phyloP scores from a whole-genome alignment of 2,329 filamentous ascomycete genomes.

The Nothophaeocryptopus gaeumannii region DNA sequence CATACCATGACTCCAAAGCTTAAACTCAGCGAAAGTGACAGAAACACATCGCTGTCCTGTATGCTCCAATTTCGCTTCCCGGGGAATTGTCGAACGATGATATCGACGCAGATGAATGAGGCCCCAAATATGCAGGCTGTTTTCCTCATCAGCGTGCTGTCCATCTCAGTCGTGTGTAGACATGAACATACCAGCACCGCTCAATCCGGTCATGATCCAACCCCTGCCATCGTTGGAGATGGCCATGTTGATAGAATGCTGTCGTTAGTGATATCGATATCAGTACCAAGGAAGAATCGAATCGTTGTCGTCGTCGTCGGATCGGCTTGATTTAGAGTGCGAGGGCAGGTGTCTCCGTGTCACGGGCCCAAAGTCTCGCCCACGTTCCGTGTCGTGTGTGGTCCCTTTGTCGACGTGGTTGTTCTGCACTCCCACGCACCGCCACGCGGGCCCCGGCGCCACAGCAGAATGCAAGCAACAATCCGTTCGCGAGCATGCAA shows the following conservation, averaged over 20 bases:
- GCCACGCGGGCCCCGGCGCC: slow-evolving; percentile 11
- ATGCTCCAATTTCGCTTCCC: slow-evolving; percentile 77
- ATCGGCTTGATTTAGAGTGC: background rate
- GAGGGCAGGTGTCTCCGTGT: slow-evolving; percentile 1
- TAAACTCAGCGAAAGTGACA: slow-evolving; percentile 82
- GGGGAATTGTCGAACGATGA: slow-evolving; percentile 69
- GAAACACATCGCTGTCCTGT: slow-evolving; percentile 81
- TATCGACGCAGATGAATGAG: slow-evolving; percentile 81
- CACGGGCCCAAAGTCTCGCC: background rate
- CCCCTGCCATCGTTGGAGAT: slow-evolving; percentile 81
- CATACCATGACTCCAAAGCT: slow-evolving; percentile 95
- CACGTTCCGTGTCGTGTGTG: slow-evolving; percentile 12
- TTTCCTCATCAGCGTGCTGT: slow-evolving; percentile 5
- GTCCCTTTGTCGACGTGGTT: background rate
- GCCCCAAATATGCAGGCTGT: slow-evolving; percentile 66
- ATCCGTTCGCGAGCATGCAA: background rate
- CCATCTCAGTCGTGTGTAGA: background rate
- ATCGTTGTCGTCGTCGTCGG: background rate
- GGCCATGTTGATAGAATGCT: slow-evolving; percentile 37
- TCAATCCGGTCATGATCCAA: slow-evolving; percentile 84
- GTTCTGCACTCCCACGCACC: slow-evolving; percentile 6
- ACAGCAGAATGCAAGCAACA: background rate
- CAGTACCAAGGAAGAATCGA: background rate
- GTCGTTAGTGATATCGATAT: slow-evolving; percentile 1
- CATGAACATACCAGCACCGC: slow-evolving; percentile 65